Conservation (phyloP, 192 early-diverging fungal species). For the Bifiguratus adelaidae region DNA sequence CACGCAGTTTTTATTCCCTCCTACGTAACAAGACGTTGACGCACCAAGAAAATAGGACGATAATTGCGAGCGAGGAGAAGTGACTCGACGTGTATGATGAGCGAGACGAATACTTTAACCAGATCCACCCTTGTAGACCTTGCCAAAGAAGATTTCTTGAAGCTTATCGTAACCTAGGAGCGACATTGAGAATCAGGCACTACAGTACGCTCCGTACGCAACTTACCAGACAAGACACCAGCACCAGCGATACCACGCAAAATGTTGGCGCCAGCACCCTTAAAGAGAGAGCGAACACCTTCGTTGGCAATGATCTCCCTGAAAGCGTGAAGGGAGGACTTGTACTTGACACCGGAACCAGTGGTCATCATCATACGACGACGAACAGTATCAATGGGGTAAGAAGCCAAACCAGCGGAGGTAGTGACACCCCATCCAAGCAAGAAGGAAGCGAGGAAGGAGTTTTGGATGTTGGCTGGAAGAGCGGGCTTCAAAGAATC, state of each 20-base stretch:
- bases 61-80: no score
- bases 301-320: constrained; percentile 78
- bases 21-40: no score
- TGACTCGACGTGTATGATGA: no score
- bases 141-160: constrained; percentile 42
- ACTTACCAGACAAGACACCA: constrained; percentile 64
- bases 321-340: constrained; percentile 69
- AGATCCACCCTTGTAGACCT: no score
- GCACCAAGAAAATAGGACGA: no score
- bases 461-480: constrained; percentile 8
- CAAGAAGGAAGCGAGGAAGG: constrained; percentile 30
- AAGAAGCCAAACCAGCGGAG: constrained; percentile 68
- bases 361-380: constrained; percentile 89
- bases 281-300: constrained; percentile 84
- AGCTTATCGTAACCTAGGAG: constrained; percentile 42
- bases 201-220: no score
- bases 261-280: constrained; percentile 94
- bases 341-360: constrained; percentile 76
- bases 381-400: constrained; percentile 91
- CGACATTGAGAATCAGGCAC: no score
- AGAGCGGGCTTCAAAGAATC: constrained; percentile 40
- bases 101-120: no score
- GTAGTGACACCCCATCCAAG: constrained; percentile 66
- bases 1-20: no score
- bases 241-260: constrained; percentile 91